These are phyloP conservation scores for Byssoonygena ceratinophila DNA, from an alignment of 2,329 filamentous ascomycete genomes.

Conservation along the genomic window DNA sequence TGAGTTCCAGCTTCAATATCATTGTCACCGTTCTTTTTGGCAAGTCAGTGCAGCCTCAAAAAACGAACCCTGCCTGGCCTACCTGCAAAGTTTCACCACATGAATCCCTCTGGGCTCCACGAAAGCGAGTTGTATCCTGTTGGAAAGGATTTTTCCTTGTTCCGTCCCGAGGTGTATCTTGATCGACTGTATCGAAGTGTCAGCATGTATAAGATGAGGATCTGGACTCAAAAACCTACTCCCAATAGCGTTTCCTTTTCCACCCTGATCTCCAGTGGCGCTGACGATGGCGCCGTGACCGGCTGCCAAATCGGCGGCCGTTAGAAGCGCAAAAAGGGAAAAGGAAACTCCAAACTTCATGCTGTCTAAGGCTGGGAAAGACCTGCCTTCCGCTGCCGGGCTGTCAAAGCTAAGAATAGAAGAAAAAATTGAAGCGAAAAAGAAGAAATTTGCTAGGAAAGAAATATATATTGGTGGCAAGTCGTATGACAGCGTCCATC, in stretches of 20 bases:
- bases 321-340: conserved; percentile 39
- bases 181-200: conserved; percentile 33
- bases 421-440: not conserved
- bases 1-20: conserved; percentile 47
- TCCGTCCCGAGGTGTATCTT: conserved; percentile 51
- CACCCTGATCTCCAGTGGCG: conserved; percentile 49
- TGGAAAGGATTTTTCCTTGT: conserved; percentile 53
- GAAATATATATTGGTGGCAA: not conserved
- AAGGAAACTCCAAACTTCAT: conserved; percentile 6
- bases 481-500: not conserved
- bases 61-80: not conserved
- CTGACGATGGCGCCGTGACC: conserved; percentile 52
- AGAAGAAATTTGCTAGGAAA: not conserved
- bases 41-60: not conserved
- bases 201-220: not conserved
- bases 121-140: conserved; percentile 54
- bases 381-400: conserved; percentile 65
- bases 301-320: conserved; percentile 46
- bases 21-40: conserved; percentile 42
- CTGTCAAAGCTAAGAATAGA: conserved; percentile 33
- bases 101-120: conserved; percentile 41
- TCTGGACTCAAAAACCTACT: conserved; percentile 30
- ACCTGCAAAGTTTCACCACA: conserved; percentile 48
- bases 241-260: conserved; percentile 42
- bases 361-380: conserved; percentile 48